These are phyloP conservation scores for Nannochloropsis salina DNA, from an alignment of 108 stramenopile species.

Conservation along the genomic window DNA sequence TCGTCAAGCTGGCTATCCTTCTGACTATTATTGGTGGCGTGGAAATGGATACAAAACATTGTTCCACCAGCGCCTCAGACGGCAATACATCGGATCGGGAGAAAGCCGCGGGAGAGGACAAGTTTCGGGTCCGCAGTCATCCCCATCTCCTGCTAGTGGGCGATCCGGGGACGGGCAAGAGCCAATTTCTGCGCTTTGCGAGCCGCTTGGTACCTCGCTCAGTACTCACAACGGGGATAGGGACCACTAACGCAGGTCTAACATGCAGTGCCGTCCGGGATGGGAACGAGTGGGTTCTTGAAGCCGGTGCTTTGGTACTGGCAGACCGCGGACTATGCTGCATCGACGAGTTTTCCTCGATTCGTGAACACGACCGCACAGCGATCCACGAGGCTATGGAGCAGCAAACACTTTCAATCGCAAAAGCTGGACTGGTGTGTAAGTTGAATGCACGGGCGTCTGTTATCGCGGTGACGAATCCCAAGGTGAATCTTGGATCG, in stretches of 20 bases:
- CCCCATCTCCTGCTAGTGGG: conserved; percentile 20
- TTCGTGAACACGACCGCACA: conserved; percentile 57
- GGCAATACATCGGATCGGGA: neutral
- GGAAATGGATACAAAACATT: neutral
- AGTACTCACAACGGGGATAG: conserved; percentile 91
- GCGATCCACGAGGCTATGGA: conserved; percentile 99
- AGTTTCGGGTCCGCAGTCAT: conserved; percentile 14
- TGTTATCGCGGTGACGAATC: conserved; percentile 90
- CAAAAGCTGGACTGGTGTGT: conserved; percentile 94
- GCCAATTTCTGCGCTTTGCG: conserved; percentile 89
- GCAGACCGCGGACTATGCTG: conserved; percentile 92
- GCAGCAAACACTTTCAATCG: conserved; percentile 89
- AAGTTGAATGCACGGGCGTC: conserved; percentile 85
- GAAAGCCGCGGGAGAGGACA: neutral
- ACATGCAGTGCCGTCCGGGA: conserved; percentile 96
- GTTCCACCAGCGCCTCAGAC: conserved; percentile 30
- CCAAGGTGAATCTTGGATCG: conserved; percentile 53
- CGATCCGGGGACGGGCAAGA: conserved; percentile 66
- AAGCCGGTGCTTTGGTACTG: conserved; percentile 93
- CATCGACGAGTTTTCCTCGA: conserved; percentile 79
- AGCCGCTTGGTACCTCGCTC: conserved; percentile 78
- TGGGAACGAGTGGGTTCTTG: conserved; percentile 78
- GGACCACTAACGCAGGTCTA: conserved; percentile 93
- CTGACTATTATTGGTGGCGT: conserved; percentile 86
- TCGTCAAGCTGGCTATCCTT: conserved; percentile 86